phyloP scores from a whole-genome alignment of 1,139 yeast genomes.

The Hemisphaericaspora lyxosophila region DNA sequence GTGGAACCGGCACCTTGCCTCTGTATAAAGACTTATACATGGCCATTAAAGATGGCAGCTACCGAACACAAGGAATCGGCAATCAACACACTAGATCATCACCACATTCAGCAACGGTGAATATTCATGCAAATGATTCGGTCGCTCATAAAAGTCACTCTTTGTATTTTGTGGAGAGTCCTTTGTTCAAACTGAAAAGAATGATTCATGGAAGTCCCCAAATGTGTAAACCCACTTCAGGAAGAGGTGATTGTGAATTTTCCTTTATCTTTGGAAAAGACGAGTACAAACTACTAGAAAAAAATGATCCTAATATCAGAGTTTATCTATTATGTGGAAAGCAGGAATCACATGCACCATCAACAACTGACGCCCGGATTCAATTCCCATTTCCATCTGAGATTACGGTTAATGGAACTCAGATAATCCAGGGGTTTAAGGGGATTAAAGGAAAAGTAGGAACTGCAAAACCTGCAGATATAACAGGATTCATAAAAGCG shows the following conservation, averaged over 20 bases:
- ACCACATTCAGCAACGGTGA: not conserved
- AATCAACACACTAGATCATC: not conserved
- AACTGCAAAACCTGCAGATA: slow-evolving; percentile 66
- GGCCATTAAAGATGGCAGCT: slow-evolving; percentile 22
- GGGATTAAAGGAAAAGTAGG: slow-evolving; percentile 65
- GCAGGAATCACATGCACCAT: slow-evolving; percentile 22
- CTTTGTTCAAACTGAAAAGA: slow-evolving; percentile 50
- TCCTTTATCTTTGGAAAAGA: slow-evolving; percentile 39
- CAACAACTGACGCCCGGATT: slow-evolving; percentile 38
- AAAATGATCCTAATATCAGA: slow-evolving; percentile 25
- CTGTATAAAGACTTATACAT: slow-evolving; percentile 28
- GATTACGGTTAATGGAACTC: slow-evolving; percentile 48
- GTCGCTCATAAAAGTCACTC: slow-evolving; percentile 29
- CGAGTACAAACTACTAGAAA: slow-evolving; percentile 25
- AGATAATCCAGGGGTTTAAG: slow-evolving; percentile 49
- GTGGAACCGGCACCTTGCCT: slow-evolving; percentile 40
- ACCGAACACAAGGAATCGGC: slow-evolving; percentile 13
- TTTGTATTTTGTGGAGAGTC: slow-evolving; percentile 49
- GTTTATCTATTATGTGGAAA: slow-evolving; percentile 52
- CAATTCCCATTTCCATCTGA: slow-evolving; percentile 63
- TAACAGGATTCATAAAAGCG: slow-evolving; percentile 43
- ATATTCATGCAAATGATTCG: slow-evolving; percentile 16
- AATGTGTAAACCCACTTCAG: slow-evolving; percentile 22
- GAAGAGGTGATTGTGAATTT: slow-evolving; percentile 41
- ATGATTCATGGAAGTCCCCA: slow-evolving; percentile 48